Evolutionary conservation across 805 yeast species (phyloP), one percentile per base, ranked within the genome.

Genomic region (Zygotorulaspora florentina): DNA sequence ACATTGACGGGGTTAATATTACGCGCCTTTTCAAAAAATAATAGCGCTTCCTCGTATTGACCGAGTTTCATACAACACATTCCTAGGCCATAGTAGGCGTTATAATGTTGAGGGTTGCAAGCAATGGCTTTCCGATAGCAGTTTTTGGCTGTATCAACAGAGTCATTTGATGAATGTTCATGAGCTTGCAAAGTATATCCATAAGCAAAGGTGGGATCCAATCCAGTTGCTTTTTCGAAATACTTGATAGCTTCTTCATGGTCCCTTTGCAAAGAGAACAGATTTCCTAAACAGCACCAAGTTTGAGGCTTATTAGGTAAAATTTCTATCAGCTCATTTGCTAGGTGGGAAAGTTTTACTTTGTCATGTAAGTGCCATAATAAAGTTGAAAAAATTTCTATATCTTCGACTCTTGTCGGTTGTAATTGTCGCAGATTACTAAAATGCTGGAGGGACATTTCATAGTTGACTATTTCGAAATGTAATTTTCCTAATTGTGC

Each of bases 101-200:
- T 93, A 66, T 90, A 93, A 62, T 88, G 96, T 46, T 89, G 73
- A 39, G 83, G 75, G 58, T 91, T 96, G 35, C 82, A 74, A 18
- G 83, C 69, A 38, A 93, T 72, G 3, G 96, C 95, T 51, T 74
- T 72, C 30, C 96, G 68, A 73, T 89, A 93, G 50, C 87, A 80
- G 46, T 84, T 87, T 50, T 85, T 75, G 0, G 99, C 97, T 60
- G 81, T 78, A 61, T 89, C 96, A 67, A 84, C 87, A 30, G 95
- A 89, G 67, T 95, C 99, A 57, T 80, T 87, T 1, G 91, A 76
- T 28, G 87, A 79, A 59, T 79, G 81, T 65, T 93, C 99, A 64
- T 93, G 98, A 0, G 97, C 99, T 68, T 86, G 88, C 47, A 93
- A 72, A 0, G 98, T 90, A 61, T 87, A 86, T 0, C 96, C 96